Evolutionary conservation across 148 eudicot species (phyloP).

Genomic region (Camellia sinensis): DNA sequence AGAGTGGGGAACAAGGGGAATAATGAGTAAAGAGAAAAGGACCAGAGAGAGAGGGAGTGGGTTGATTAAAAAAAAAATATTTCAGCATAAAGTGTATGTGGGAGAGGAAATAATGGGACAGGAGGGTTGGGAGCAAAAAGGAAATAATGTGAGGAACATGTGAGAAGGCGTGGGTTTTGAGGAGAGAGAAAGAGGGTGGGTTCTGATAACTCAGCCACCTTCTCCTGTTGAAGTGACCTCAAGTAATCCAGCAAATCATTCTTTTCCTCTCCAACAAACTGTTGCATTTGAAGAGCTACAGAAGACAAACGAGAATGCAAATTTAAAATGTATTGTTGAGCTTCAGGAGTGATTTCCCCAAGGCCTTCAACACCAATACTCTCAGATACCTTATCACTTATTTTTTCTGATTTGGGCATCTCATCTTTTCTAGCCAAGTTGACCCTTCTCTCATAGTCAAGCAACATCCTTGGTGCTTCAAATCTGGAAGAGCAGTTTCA

Average conservation of each 20-base stretch:
- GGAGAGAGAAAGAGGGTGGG: no score
- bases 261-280: slow-evolving; percentile 98
- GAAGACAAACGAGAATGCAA: slow-evolving; percentile 73
- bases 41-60: no score
- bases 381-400: slow-evolving; percentile 33
- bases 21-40: no score
- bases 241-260: slow-evolving; percentile 89
- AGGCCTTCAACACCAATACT: slow-evolving; percentile 47
- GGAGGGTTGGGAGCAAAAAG: no score
- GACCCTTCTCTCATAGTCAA: slow-evolving; percentile 42
- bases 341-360: slow-evolving; percentile 73
- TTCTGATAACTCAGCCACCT: no score
- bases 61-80: no score
- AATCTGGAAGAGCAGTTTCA: no score
- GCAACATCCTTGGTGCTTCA: slow-evolving; percentile 43
- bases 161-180: no score
- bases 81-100: no score
- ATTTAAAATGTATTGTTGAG: slow-evolving; percentile 55
- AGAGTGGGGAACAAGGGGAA: no score
- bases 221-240: slow-evolving; percentile 88
- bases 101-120: no score
- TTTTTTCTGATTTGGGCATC: slow-evolving; percentile 32
- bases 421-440: slow-evolving; percentile 37
- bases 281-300: slow-evolving; percentile 94
- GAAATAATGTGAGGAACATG: no score